Evolutionary conservation across 2,329 filamentous ascomycete species (phyloP).

Genomic region (Pseudofabraea citricarpa): DNA sequence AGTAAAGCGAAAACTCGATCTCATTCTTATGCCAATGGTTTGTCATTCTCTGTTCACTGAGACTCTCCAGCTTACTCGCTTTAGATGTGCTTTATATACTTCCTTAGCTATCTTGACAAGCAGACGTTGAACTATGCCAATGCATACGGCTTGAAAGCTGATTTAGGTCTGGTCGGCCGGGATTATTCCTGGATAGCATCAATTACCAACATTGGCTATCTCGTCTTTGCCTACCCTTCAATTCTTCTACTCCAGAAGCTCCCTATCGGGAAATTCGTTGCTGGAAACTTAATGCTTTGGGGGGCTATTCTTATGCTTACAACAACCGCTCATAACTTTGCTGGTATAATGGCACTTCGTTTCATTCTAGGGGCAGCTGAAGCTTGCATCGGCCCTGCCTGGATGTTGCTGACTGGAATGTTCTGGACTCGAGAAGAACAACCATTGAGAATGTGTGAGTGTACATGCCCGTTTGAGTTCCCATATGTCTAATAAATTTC

Average conservation of each 20-base stretch:
- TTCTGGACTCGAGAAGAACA: constrained; percentile 29
- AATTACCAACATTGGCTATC: constrained; percentile 25
- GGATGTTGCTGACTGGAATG: constrained; percentile 28
- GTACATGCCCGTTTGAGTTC: too few species aligned
- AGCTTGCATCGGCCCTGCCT: constrained; percentile 24
- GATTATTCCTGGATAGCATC: constrained; percentile 40
- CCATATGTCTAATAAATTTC: too few species aligned
- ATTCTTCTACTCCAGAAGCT: constrained; percentile 24
- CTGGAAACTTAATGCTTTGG: constrained; percentile 6
- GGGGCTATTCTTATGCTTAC: constrained; percentile 7
- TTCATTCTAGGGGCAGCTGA: constrained; percentile 22
- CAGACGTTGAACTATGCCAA: constrained; percentile 33
- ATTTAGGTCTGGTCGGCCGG: constrained; percentile 34
- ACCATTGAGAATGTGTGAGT: constrained; percentile 42
- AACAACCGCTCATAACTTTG: constrained; percentile 12
- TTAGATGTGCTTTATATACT: constrained; percentile 21
- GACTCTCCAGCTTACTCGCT: constrained; percentile 26
- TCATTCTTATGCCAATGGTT: constrained; percentile 31
- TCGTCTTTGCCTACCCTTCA: constrained; percentile 26
- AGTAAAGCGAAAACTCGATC: constrained; percentile 30
- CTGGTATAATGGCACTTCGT: constrained; percentile 14
- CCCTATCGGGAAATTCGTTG: constrained; percentile 28
- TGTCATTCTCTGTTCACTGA: neutral
- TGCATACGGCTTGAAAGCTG: constrained; percentile 36
- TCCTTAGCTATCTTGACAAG: constrained; percentile 31